Evolutionary conservation across 345 rosid species (phyloP).

Genomic region (Eutrema japonicum): DNA sequence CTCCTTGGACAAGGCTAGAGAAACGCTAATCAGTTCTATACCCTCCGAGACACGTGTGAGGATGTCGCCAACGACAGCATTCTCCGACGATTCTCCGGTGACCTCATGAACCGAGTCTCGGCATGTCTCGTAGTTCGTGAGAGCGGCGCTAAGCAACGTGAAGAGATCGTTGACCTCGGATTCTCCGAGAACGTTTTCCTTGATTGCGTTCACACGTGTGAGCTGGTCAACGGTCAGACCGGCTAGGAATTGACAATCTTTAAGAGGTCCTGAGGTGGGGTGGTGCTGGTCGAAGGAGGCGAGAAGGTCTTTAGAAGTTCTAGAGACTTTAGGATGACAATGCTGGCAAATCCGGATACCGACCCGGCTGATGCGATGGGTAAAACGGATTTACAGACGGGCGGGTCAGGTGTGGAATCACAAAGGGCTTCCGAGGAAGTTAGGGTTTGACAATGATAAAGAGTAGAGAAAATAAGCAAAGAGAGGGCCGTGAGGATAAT

Average conservation of each 20-base stretch:
- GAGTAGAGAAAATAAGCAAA: slow-evolving; percentile 10
- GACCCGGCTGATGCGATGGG: slow-evolving; percentile 15
- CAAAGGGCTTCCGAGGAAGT: slow-evolving; percentile 30
- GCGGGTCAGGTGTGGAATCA: slow-evolving; percentile 26
- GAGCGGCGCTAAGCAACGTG: slow-evolving; percentile 42
- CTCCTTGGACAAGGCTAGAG: slow-evolving; percentile 40
- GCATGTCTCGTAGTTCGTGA: slow-evolving; percentile 46
- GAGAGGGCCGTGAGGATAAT: not conserved
- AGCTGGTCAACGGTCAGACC: slow-evolving; percentile 37
- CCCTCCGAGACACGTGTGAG: slow-evolving; percentile 23
- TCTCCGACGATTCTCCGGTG: not conserved
- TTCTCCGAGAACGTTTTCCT: slow-evolving; percentile 6
- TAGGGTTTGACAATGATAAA: slow-evolving; percentile 19
- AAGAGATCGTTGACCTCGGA: slow-evolving; percentile 29
- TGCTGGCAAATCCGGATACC: slow-evolving; percentile 11
- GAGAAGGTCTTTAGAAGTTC: slow-evolving; percentile 26
- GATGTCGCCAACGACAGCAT: not conserved
- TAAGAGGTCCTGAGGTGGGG: slow-evolving; percentile 26
- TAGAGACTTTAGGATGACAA: slow-evolving; percentile 29
- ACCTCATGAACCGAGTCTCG: slow-evolving; percentile 28
- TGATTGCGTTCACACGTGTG: slow-evolving; percentile 14
- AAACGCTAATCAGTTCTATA: slow-evolving; percentile 38
- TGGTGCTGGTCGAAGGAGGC: slow-evolving; percentile 10
- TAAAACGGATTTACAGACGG: slow-evolving; percentile 34
- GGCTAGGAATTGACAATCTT: slow-evolving; percentile 43